Base-by-base conservation (phyloP, 768 basidiomycete species). In the Phaeotremella skinneri region DNA sequence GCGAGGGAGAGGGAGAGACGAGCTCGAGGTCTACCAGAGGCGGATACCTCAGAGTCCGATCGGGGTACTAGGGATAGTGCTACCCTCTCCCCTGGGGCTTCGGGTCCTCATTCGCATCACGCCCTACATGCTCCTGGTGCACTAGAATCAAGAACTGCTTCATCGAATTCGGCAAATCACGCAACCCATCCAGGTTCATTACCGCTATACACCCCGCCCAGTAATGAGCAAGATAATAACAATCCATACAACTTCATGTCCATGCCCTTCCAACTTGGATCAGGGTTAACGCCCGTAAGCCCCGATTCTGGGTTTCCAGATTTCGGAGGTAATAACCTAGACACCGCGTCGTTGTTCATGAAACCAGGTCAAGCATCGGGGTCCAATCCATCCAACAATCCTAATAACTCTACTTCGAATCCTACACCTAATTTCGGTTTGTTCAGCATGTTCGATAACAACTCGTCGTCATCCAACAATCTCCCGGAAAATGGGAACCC, bases 1-100 rank as follows among this genome's bases (percentile, higher is more conserved):
- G 71, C 71, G 3, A 52, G 72, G 52, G 72, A 61, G 41, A 62
- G 69, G 26, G 72, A 73, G 43, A 49, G 67, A 26, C 54, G 57
- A 48, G 68, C 68, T 3, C 55, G 62, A 42, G 69, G 69, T 49
- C 20, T 67, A 21, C 62, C 59, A 3, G 62, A 60, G n/a, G 30
- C 43, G 1, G 62, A 55, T 20, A 49, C 48, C 14, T 62, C 61
- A 16, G 21, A 29, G 3, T 41, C 47, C 31, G 56, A 56, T 20
- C 47, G 56, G 20, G 57, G 39, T 20, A 39, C 17, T 21, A 45
- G 59, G 34, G 63, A 68, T 52, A 56, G 63, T 5, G 54, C 42
- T 25, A 63, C 66, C 25, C 43, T 67, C 20, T 64, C 63, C 0
- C 66, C 66, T 14, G 27, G 58, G 39, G 65, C 58, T 45, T 51